phyloP scores from a whole-genome alignment of 2,329 filamentous ascomycete species.

The Herpotrichia juniperi region DNA sequence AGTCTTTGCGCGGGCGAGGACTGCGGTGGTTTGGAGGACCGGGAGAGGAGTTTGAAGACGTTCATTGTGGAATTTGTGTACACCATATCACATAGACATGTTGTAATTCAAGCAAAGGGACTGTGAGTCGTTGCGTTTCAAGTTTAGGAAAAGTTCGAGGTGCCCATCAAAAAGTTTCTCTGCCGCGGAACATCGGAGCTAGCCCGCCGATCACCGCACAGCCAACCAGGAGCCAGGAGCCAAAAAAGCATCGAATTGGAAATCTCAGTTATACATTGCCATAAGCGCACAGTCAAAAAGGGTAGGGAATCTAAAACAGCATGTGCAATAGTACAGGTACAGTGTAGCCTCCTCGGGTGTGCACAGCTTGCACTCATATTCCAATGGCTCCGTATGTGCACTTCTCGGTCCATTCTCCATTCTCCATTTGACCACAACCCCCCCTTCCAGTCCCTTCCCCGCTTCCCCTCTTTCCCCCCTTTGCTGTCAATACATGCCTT shows the following conservation, averaged over 20 bases:
- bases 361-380: conserved; percentile 14
- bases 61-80: conserved; percentile 62
- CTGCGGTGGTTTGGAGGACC: conserved; percentile 66
- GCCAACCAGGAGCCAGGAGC: neutral
- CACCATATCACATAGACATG: neutral
- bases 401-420: neutral
- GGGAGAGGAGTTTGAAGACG: conserved; percentile 74
- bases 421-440: conserved; percentile 1
- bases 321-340: conserved; percentile 51
- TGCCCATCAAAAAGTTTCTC: neutral
- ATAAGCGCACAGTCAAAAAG: conserved; percentile 40
- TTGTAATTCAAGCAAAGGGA: neutral
- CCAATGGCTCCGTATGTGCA: neutral
- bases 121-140: neutral
- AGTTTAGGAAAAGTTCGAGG: conserved; percentile 1
- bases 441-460: neutral
- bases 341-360: conserved; percentile 32
- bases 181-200: conserved; percentile 1
- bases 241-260: neutral
- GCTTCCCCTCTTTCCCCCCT: neutral
- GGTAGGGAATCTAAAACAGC: conserved; percentile 45
- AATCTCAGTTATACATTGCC: conserved; percentile 28
- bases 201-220: neutral
- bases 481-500: neutral
- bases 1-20: conserved; percentile 52